phyloP scores from a whole-genome alignment of 192 early-diverging fungal genomes.

The Coemansia sp. region DNA sequence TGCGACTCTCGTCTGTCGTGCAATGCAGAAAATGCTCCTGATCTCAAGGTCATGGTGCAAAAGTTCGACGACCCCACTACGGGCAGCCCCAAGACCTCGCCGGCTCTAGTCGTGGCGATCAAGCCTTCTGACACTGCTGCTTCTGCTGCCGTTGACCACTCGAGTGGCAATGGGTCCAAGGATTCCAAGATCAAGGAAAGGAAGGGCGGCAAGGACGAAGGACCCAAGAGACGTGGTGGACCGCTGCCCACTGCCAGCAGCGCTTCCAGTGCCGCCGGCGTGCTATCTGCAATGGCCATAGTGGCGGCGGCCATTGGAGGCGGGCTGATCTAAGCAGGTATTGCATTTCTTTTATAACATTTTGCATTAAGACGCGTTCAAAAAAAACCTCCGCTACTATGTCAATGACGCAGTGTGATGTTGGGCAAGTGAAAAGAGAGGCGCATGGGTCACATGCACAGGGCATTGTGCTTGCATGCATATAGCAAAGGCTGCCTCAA shows the following conservation, averaged over 20 bases:
- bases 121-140: slow-evolving; percentile 1
- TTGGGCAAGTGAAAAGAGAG: not conserved
- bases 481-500: not conserved
- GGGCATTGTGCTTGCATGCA: not conserved
- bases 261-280: not conserved
- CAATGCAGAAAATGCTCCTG: slow-evolving; percentile 31
- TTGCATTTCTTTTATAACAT: not conserved
- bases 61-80: slow-evolving; percentile 45
- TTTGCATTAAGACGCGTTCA: not conserved
- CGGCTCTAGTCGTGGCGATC: not conserved
- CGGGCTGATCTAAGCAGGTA: not conserved
- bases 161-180: not conserved
- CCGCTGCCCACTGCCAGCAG: slow-evolving; percentile 32
- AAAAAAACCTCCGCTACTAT: not conserved
- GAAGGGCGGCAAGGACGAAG: slow-evolving; percentile 18
- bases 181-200: slow-evolving; percentile 30
- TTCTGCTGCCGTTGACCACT: slow-evolving; percentile 1
- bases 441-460: slow-evolving; percentile 1
- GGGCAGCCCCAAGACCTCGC: slow-evolving; percentile 29
- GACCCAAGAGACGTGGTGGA: slow-evolving; percentile 35
- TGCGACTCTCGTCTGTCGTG: slow-evolving; percentile 45
- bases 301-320: not conserved
- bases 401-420: not conserved
- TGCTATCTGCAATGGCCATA: slow-evolving; percentile 14
- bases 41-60: slow-evolving; percentile 51